Percentiles rank a stretch among this genome's conserved stretches.
These are phyloP conservation scores for Aspergillus sclerotialis DNA, from an alignment of 2,329 filamentous ascomycete genomes.

Conservation along the genomic window DNA sequence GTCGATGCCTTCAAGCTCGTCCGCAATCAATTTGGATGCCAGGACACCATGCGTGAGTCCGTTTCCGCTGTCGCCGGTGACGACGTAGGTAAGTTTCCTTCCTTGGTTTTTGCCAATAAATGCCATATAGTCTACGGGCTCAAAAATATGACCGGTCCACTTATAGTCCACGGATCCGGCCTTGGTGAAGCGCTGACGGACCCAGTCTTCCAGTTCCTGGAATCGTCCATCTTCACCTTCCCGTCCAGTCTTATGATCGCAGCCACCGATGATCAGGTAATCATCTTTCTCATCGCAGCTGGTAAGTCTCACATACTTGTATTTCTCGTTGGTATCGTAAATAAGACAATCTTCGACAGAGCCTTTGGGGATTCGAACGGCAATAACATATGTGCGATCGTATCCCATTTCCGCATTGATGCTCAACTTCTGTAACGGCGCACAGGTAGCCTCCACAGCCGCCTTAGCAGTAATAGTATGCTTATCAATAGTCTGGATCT, in stretches of 20 bases:
- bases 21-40: constrained; percentile 46
- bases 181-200: constrained; percentile 46
- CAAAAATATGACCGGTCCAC: constrained; percentile 53
- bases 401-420: constrained; percentile 49
- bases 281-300: constrained; percentile 48
- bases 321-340: constrained; percentile 49
- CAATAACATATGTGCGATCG: constrained; percentile 51
- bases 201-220: constrained; percentile 48
- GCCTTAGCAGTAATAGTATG: constrained; percentile 43
- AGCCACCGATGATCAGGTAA: constrained; percentile 51
- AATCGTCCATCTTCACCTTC: constrained; percentile 41
- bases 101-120: constrained; percentile 53
- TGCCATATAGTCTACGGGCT: constrained; percentile 49
- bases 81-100: constrained; percentile 44
- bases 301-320: constrained; percentile 51
- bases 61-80: constrained; percentile 53
- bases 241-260: constrained; percentile 55
- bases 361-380: constrained; percentile 47
- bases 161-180: constrained; percentile 46
- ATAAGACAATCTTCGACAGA: constrained; percentile 49
- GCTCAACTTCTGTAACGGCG: constrained; percentile 51
- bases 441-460: constrained; percentile 48
- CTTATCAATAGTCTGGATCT: constrained; percentile 41
- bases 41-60: constrained; percentile 52
- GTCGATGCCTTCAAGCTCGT: constrained; percentile 45